Conservation (phyloP, 1,139 yeast genomes). For the Yamadazyma mexicana region DNA sequence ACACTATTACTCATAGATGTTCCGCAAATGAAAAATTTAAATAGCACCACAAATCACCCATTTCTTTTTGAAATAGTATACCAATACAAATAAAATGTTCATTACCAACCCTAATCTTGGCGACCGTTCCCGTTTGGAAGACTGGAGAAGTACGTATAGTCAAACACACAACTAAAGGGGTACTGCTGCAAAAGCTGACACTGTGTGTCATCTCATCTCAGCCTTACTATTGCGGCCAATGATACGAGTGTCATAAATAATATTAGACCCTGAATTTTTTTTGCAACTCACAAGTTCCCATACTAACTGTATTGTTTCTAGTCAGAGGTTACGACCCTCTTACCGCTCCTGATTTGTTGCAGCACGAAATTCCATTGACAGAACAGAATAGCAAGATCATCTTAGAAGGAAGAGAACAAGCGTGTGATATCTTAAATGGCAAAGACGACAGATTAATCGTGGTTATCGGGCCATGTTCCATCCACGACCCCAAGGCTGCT, state of each 20-base stretch:
- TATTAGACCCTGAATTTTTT: too few species aligned
- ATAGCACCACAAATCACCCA: neutral
- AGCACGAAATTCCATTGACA: constrained; percentile 80
- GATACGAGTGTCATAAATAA: neutral
- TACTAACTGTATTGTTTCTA: constrained; percentile 20
- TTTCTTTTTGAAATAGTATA: too few species aligned
- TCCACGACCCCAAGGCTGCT: constrained; percentile 89
- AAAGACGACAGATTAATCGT: constrained; percentile 77
- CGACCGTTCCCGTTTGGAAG: constrained; percentile 79
- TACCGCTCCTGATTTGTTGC: constrained; percentile 91
- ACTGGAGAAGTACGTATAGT: constrained; percentile 70
- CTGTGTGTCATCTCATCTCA: neutral
- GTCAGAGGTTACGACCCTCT: constrained; percentile 86
- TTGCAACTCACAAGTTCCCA: neutral
- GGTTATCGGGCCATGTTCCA: constrained; percentile 95
- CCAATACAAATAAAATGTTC: constrained; percentile 51
- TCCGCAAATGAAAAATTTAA: constrained; percentile 1
- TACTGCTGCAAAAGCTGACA: neutral
- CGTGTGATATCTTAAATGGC: constrained; percentile 70
- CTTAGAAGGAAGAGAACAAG: constrained; percentile 72
- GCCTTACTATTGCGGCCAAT: neutral
- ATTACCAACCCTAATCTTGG: constrained; percentile 80
- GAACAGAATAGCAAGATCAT: constrained; percentile 61
- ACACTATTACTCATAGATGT: constrained; percentile 2
- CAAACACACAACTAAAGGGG: neutral